Base-by-base conservation (phyloP, 2,329 filamentous ascomycete species). In the Teratosphaeria nubilosa region DNA sequence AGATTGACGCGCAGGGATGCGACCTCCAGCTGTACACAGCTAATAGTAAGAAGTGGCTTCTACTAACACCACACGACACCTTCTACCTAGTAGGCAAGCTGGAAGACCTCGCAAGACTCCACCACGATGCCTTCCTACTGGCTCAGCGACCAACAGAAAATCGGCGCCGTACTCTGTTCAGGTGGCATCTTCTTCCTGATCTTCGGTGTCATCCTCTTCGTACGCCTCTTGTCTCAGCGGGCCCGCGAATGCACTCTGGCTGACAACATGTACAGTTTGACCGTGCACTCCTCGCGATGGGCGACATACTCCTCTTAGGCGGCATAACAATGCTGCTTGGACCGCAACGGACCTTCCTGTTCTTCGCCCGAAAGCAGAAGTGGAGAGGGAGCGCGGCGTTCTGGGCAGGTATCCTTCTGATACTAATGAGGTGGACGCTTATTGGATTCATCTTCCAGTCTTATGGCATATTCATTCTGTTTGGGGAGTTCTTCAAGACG, bases 301-400 rank as follows among this genome's bases (percentile, higher is more conserved):
- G 94, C 77, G 97, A 97, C 72, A 95, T 99, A 74, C 90, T 99
- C 73, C 97, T 99, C 81, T 84, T 99, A 57, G 90, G 96, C 77
- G 94, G 94, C 73, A 84, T 99, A 27, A 95, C 91, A 31, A 87
- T 97, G 60, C 95, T 97, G 68, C 96, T 99, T 76, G 94, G 94
- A 51, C 83, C 90, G 25, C 83, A 88, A 73, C 96, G 96, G 73
- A 97, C 94, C 0, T 79, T 92, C 63, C 80, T 88, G 72, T 99
- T 99, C 84, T 99, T 99, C 79, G 89, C 91, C 55, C 87, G 94
- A 61, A 86, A 86, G 67, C 90, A 96, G 72, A 99, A 99, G 75
- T 83, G 90, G 68, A 91, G 91, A 71, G 94, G 94, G 63, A 96
- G 90, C 0, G 86, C 86, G 4, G 91, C 91, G 16, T 99, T 99